Evolutionary conservation across 2,329 filamentous ascomycete species (phyloP).

Genomic region (Pseudodiploospora longispora): DNA sequence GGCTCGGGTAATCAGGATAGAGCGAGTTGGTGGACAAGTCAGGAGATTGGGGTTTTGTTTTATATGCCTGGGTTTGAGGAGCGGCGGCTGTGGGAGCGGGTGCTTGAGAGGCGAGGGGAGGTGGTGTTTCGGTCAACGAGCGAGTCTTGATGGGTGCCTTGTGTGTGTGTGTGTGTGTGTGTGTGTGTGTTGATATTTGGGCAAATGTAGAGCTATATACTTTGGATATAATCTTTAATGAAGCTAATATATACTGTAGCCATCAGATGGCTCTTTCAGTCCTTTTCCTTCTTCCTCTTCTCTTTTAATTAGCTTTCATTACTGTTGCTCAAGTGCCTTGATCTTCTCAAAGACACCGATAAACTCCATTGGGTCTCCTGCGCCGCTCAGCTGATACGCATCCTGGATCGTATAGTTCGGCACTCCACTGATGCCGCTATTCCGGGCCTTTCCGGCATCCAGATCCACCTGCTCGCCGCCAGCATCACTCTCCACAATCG

Average conservation of each 20-base stretch:
- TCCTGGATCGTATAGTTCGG: constrained; percentile 67
- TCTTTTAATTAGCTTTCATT: not conserved
- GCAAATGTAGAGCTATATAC: too few species aligned
- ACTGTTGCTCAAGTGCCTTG: constrained; percentile 19
- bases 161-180: too few species aligned
- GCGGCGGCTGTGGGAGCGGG: constrained; percentile 29
- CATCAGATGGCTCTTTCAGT: too few species aligned
- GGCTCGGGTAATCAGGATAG: constrained; percentile 81
- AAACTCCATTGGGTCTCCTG: constrained; percentile 58
- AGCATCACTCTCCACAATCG: constrained; percentile 36
- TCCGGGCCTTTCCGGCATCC: constrained; percentile 19
- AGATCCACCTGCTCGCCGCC: constrained; percentile 33
- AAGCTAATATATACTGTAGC: too few species aligned
- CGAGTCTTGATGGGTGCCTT: not conserved
- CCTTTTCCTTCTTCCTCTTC: too few species aligned
- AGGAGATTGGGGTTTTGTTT: constrained; percentile 66
- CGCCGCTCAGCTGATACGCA: constrained; percentile 58
- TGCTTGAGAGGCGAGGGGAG: constrained; percentile 28
- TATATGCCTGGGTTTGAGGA: constrained; percentile 32
- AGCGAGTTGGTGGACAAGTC: constrained; percentile 80
- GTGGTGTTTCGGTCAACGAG: constrained; percentile 21
- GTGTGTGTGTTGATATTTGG: too few species aligned
- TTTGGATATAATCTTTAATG: too few species aligned
- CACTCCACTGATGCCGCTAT: constrained; percentile 49
- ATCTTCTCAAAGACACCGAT: constrained; percentile 57